Evolutionary conservation across 202 grass and related monocot genomes (phyloP).

Genomic region (Elaeis oleifera): DNA sequence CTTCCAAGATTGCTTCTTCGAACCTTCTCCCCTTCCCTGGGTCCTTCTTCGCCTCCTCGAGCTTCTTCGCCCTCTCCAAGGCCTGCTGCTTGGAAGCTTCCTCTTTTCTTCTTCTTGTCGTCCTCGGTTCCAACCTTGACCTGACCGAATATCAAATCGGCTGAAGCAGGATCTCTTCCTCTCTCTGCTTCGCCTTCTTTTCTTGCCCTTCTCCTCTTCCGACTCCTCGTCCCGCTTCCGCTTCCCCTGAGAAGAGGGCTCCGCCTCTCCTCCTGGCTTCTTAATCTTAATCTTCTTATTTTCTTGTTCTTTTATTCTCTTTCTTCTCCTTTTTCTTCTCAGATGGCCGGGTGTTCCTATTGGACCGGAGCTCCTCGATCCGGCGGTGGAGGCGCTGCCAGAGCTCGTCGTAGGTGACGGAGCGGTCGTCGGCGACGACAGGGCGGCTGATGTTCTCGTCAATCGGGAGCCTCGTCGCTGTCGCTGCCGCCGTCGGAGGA

Average conservation of each 20-base stretch:
- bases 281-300: conserved; percentile 16
- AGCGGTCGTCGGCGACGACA: conserved; percentile 36
- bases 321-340: conserved; percentile 47
- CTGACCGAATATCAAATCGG: conserved; percentile 59
- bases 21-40: conserved; percentile 45
- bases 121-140: conserved; percentile 56
- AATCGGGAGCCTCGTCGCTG: neutral
- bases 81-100: conserved; percentile 62
- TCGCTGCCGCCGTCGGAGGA: conserved; percentile 13
- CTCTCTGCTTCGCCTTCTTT: conserved; percentile 29
- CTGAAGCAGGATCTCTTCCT: neutral
- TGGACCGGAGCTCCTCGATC: conserved; percentile 51
- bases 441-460: conserved; percentile 16
- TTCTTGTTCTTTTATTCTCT: conserved; percentile 37
- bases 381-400: conserved; percentile 38
- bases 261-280: conserved; percentile 20
- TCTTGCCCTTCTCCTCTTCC: conserved; percentile 39
- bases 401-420: conserved; percentile 77
- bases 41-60: conserved; percentile 61
- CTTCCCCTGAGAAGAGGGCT: conserved; percentile 18
- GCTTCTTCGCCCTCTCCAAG: conserved; percentile 50
- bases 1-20: conserved; percentile 51
- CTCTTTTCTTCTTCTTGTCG: conserved; percentile 56
- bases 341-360: conserved; percentile 60
- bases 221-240: conserved; percentile 31